Base-by-base conservation (phyloP, 768 basidiomycete genomes). In the Cystobasidium onofrii region DNA sequence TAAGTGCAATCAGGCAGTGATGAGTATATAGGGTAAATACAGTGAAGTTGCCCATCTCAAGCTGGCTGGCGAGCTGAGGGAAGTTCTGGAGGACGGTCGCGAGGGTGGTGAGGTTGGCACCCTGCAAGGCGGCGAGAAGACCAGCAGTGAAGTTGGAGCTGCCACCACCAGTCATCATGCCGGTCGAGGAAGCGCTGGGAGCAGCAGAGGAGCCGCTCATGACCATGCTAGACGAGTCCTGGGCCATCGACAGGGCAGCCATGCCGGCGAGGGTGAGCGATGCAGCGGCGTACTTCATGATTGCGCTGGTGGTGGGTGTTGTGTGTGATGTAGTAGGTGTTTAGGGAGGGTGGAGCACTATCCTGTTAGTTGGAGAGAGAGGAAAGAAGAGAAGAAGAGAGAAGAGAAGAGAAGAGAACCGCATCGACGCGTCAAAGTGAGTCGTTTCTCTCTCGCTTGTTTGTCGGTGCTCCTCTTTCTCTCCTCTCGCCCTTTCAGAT, bases 51-150 rank as follows among this genome's bases (percentile, higher is more conserved):
- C 78, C 77, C 79, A 79, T n/a, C 50, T 60, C 27, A n/a, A 71
- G 69, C 27, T 23, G 18, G n/a, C 29, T 13, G n/a, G 69, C 69
- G n/a, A 71, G 29, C 1, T 71, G 13, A 2, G 69, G 69, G 69
- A 57, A 71, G 44, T 77, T 78, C 13, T 50, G 33, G n/a, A 75
- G 34, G 50, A 36, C 57, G 6, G 52, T 18, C 31, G 41, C 23
- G 17, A 41, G 54, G 36, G 61, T 1, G 20, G 57, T 50, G n/a
- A 60, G 44, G 25, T 39, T 18, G 18, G 63, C 36, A 73, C 76
- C 65, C 31, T 74, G 73, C 18, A 82, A 77, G 18, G 76, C 73
- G 20, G 73, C 75, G 44, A 82, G 73, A 43, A 82, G 78, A 1
- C 80, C 79, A 12, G 75, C 65, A 27, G 81, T 81, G 62, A 81